A percentile compares a stretch with the other conserved stretches of the same genome.
These are phyloP conservation scores for Xylariaceae sp. DNA, from an alignment of 2,329 filamentous ascomycete species.

Conservation along the genomic window DNA sequence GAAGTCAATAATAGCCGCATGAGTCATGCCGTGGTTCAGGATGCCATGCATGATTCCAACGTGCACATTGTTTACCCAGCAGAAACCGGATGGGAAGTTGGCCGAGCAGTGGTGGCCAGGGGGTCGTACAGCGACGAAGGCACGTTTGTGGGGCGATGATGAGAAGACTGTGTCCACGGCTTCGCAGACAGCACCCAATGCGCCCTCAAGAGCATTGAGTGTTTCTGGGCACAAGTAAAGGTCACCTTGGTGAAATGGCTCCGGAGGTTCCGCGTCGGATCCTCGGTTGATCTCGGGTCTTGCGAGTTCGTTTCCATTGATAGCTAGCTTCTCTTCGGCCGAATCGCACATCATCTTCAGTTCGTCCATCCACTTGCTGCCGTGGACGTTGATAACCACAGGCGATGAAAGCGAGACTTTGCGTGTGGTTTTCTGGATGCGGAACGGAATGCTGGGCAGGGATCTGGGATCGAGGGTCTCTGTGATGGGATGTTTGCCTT, in stretches of 20 bases:
- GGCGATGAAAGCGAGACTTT: slow-evolving; percentile 65
- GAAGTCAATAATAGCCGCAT: slow-evolving; percentile 90
- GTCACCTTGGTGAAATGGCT: slow-evolving; percentile 77
- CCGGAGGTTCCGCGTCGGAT: slow-evolving; percentile 39
- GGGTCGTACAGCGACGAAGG: slow-evolving; percentile 88
- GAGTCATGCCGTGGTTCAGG: slow-evolving; percentile 77
- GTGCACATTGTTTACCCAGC: slow-evolving; percentile 98
- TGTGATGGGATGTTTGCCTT: slow-evolving; percentile 62
- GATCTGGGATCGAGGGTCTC: slow-evolving; percentile 52
- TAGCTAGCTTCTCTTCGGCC: slow-evolving; percentile 71
- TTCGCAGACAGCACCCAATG: slow-evolving; percentile 87
- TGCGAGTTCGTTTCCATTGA: slow-evolving; percentile 71
- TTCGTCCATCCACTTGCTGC: slow-evolving; percentile 88
- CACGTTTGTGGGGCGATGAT: slow-evolving; percentile 58
- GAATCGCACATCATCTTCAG: slow-evolving; percentile 76
- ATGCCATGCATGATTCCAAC: slow-evolving; percentile 91
- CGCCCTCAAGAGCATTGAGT: slow-evolving; percentile 79
- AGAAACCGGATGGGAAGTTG: slow-evolving; percentile 87
- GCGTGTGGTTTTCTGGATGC: slow-evolving; percentile 74
- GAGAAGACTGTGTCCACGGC: slow-evolving; percentile 80
- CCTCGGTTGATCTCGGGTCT: slow-evolving; percentile 59
- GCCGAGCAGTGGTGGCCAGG: slow-evolving; percentile 95
- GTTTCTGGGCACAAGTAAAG: slow-evolving; percentile 87
- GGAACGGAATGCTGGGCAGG: slow-evolving; percentile 66
- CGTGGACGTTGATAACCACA: slow-evolving; percentile 86